Base-by-base conservation (phyloP, 495 filamentous ascomycete species). In the Talaromyces thailandensis region DNA sequence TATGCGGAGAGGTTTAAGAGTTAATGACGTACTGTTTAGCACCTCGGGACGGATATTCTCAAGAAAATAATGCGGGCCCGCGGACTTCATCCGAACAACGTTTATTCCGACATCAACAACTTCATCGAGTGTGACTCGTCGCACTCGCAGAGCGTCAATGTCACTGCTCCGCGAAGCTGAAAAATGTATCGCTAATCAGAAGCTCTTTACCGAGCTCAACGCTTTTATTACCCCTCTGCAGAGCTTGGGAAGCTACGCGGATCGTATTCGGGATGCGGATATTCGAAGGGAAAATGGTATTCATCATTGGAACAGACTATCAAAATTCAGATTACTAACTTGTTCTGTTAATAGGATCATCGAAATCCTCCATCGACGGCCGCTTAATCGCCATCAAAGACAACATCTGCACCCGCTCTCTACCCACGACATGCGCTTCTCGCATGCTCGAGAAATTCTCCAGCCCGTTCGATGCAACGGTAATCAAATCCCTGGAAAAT, bases 401-500 rank as follows among this genome's bases (percentile, higher is more conserved):
- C 76, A 96, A 96, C 71, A 96, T 96, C 65, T 87, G 87, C 66
- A 92, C 89, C 0, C 71, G 73, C 35, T 76, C 81, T 18, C 71
- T 86, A 18, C 82, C 87, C 3, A 96, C 92, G 31, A 93, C 92
- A 71, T 93, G 90, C 73, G 90, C 83, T 58, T 96, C 92, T 25
- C 74, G 75, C n/a, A 85, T 89, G 58, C 79, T 96, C n/a, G 67
- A 83, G n/a, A 74, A 75, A 60, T 88, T 88, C 73, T 71, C 67
- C 52, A 90, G 85, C 63, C 95, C 95, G 23, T 94, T 89, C 73
- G 83, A 91, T 70, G 92, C 94, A 7, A 93, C 90, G 3, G 91
- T 96, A 35, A 84, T 96, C 29, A 69, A 81, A 53, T 78, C 79
- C 67, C 79, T 96, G 52, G 80, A 83, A 64, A 68, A 78, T 56